These are phyloP conservation scores for Ganoderma sinense DNA, from an alignment of 1,284 basidiomycete species.

Conservation along the genomic window DNA sequence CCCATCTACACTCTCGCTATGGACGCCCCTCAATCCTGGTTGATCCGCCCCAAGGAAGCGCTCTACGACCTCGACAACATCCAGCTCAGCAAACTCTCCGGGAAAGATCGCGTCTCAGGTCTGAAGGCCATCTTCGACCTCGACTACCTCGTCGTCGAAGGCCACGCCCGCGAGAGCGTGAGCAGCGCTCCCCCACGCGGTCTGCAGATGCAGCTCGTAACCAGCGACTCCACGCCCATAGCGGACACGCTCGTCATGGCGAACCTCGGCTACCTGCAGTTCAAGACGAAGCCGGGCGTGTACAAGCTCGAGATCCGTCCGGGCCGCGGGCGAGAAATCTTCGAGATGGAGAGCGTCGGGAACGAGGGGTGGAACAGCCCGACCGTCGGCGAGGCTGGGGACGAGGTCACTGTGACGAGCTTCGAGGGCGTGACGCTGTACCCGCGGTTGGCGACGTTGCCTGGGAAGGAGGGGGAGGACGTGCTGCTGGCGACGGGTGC, in stretches of 20 bases:
- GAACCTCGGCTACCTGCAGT: slow-evolving; percentile 96
- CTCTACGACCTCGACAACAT: slow-evolving; percentile 97
- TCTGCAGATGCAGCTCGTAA: slow-evolving; percentile 82
- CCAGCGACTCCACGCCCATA: slow-evolving; percentile 56
- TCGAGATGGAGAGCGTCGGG: slow-evolving; percentile 83
- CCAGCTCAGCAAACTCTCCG: slow-evolving; percentile 74
- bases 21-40: slow-evolving; percentile 91
- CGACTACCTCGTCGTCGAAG: slow-evolving; percentile 92
- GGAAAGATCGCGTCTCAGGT: slow-evolving; percentile 57
- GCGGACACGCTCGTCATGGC: slow-evolving; percentile 92
- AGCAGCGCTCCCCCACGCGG: slow-evolving; percentile 80
- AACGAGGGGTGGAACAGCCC: slow-evolving; percentile 87
- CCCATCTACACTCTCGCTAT: slow-evolving; percentile 92
- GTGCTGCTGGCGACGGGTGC: slow-evolving; percentile 60
- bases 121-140: slow-evolving; percentile 89
- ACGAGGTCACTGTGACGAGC: slow-evolving; percentile 80
- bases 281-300: slow-evolving; percentile 91
- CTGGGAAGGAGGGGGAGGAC: slow-evolving; percentile 85
- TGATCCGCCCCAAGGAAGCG: slow-evolving; percentile 89
- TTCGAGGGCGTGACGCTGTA: slow-evolving; percentile 92
- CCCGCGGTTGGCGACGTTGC: slow-evolving; percentile 75
- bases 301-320: slow-evolving; percentile 85
- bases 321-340: slow-evolving; percentile 85
- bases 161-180: slow-evolving; percentile 83
- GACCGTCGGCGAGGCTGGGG: slow-evolving; percentile 67